Percentiles rank a stretch among this genome's conserved stretches.
phyloP scores from a whole-genome alignment of 768 basidiomycete species.

The Rhodotorula kratochvilovae region DNA sequence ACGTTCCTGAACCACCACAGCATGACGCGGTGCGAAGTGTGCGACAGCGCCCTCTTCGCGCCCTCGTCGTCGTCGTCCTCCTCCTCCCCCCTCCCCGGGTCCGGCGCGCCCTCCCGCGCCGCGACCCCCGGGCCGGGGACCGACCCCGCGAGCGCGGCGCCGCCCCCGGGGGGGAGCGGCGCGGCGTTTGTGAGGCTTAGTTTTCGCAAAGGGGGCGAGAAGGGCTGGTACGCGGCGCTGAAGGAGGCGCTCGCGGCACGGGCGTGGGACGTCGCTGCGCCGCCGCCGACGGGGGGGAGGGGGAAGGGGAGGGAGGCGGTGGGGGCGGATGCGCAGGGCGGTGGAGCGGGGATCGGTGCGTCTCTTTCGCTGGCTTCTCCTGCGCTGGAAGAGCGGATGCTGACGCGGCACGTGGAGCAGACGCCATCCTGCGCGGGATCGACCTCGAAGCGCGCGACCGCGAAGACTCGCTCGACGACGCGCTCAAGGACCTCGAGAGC shows the following conservation, averaged over 20 bases:
- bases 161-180: conserved; percentile 46
- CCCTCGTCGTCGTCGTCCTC: not conserved
- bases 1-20: conserved; percentile 86
- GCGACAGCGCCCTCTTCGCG: conserved; percentile 59
- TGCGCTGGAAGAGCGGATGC: too few species aligned
- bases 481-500: conserved; percentile 80
- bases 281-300: not conserved
- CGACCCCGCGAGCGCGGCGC: conserved; percentile 52
- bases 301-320: not conserved
- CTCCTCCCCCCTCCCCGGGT: conserved; percentile 12
- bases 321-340: not conserved
- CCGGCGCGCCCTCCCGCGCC: not conserved
- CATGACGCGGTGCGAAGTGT: conserved; percentile 75
- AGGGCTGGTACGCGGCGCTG: conserved; percentile 69
- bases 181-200: conserved; percentile 66
- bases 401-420: too few species aligned
- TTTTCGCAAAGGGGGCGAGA: conserved; percentile 87
- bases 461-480: conserved; percentile 64
- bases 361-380: not conserved
- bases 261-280: conserved; percentile 58
- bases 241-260: conserved; percentile 66
- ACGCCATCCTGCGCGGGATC: conserved; percentile 74
- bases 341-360: conserved; percentile 8
- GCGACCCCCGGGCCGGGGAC: conserved; percentile 53
- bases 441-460: conserved; percentile 63